Conservation (phyloP, 2,329 filamentous ascomycete genomes). For the Pseudopithomyces chartarum region DNA sequence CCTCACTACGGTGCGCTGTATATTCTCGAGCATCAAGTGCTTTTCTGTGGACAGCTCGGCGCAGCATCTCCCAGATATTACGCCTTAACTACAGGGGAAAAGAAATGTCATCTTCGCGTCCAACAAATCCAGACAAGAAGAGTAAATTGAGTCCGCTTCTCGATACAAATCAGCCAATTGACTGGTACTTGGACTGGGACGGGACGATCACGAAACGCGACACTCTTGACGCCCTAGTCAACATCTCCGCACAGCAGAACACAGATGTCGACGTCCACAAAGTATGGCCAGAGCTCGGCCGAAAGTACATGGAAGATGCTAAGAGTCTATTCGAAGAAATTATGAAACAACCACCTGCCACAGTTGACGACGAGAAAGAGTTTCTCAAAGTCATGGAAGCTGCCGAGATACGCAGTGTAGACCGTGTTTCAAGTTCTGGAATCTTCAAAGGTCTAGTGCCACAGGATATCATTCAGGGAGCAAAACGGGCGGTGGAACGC, state of each 20-base stretch:
- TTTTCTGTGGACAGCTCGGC: too few relatives aligned
- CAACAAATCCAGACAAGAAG: background rate
- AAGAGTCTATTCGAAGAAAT: conserved; percentile 36
- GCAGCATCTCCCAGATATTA: too few relatives aligned
- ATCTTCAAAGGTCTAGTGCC: conserved; percentile 48
- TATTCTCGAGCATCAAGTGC: too few relatives aligned
- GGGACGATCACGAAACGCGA: conserved; percentile 49
- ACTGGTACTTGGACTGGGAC: conserved; percentile 50
- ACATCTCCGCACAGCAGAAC: conserved; percentile 31
- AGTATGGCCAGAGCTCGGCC: conserved; percentile 38
- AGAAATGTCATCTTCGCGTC: background rate
- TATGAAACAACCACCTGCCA: conserved; percentile 30
- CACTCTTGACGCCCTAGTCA: conserved; percentile 44
- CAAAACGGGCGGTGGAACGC: conserved; percentile 29
- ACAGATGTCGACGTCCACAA: conserved; percentile 10
- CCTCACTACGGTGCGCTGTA: too few relatives aligned
- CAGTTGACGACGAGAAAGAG: conserved; percentile 40
- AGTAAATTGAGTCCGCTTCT: background rate
- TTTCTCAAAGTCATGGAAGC: conserved; percentile 44
- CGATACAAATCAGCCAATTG: conserved; percentile 13
- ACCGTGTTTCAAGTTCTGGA: conserved; percentile 44
- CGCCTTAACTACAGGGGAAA: background rate
- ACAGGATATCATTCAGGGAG: conserved; percentile 33
- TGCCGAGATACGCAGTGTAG: conserved; percentile 49
- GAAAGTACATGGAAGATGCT: conserved; percentile 49